phyloP scores from a whole-genome alignment of 1,284 basidiomycete genomes.

The Sanghuangporus weigelae region DNA sequence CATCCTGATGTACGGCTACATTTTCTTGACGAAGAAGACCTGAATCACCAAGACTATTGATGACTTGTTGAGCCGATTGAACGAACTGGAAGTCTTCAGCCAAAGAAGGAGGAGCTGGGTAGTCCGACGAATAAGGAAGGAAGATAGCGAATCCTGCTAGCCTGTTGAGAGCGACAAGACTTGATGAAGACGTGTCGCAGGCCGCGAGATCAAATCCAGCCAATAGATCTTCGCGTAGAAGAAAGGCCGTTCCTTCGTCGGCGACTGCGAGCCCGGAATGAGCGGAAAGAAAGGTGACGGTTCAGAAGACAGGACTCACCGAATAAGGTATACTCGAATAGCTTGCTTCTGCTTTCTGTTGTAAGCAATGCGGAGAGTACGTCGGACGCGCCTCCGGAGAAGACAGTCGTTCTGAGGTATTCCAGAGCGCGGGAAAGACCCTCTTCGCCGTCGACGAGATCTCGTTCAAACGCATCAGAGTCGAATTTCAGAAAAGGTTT shows the following conservation, averaged over 20 bases:
- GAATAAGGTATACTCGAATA: slow-evolving; percentile 11
- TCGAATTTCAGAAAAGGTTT: background rate
- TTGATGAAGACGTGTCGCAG: background rate
- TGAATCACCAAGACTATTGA: no score
- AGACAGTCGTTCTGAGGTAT: background rate
- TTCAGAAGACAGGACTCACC: background rate
- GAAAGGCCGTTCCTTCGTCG: background rate
- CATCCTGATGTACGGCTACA: no score
- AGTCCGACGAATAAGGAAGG: background rate
- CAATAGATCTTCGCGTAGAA: slow-evolving; percentile 3
- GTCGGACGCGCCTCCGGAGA: background rate
- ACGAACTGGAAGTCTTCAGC: no score
- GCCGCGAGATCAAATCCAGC: background rate
- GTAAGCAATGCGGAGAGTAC: background rate
- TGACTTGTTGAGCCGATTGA: no score
- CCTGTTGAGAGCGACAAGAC: background rate
- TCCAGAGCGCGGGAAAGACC: background rate
- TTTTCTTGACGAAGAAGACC: no score
- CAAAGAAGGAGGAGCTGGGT: background rate
- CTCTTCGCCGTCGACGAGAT: background rate
- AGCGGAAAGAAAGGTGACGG: background rate
- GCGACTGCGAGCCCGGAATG: background rate
- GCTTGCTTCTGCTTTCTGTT: background rate
- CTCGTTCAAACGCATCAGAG: background rate
- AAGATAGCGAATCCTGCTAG: background rate